Evolutionary conservation across 2,329 filamentous ascomycete genomes (phyloP), one percentile per base, ranked within the genome.

Genomic region (Coniochaeta sp.): DNA sequence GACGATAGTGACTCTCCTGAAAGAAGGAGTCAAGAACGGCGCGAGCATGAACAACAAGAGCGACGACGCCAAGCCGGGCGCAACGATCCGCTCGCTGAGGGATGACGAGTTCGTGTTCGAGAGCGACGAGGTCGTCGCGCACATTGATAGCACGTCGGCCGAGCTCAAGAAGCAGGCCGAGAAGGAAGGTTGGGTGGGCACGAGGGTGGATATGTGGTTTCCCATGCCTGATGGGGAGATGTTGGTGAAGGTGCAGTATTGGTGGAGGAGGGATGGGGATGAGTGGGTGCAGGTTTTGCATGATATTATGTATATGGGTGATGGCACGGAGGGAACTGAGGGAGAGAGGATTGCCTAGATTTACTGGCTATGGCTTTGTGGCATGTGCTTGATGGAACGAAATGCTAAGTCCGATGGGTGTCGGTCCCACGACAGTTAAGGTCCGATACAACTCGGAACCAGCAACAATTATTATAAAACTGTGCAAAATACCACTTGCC

Each of bases 211-310:
- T 40, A 45, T 65, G 27, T 64, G 63, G 64, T 55, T 57, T 20
- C 38, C 38, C 26, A 18, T 42, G 12, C 18, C 18, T 14, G 61
- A 61, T 3, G 48, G 40, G 3, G 40, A 27, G 8, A 38, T 59
- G 13, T 14, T 65, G 28, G 57, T 64, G 10, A 65, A 65, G 33
- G 61, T 63, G 13, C 58, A 63, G 38, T 65, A 66, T 28, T 65
- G 63, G 64, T 65, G 60, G 62, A 58, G 53, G 28, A 51, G 55
- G 49, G 61, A 65, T 14, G 27, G 46, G 0, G 55, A 26, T 0
- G 50, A 48, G 6, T 61, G 59, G 52, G 42, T 51, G 3, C 63
- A 64, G 45, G 58, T 62, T 20, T 31, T 64, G 13, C 62, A 64
- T 32, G 62, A 64, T 47, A 65, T 64, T 24, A 53, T 60, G 54